Conservation (phyloP, 148 eudicot genomes). For the Chenopodium suecicum region DNA sequence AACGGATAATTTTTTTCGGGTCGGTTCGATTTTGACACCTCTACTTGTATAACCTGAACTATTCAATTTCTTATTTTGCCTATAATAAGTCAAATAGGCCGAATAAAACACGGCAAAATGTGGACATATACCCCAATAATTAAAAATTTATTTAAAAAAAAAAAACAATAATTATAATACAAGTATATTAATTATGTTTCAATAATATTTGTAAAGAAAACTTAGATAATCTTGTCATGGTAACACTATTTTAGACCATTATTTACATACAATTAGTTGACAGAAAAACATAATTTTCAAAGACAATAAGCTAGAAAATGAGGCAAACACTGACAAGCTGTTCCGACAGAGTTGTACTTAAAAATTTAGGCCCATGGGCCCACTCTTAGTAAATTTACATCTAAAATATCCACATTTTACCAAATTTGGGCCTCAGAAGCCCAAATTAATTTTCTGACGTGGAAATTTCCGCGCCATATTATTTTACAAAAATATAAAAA, state of each 20-base stretch:
- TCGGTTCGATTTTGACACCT: too few species aligned
- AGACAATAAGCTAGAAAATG: neutral
- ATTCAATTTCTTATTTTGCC: too few species aligned
- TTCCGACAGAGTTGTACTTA: slow-evolving; percentile 22
- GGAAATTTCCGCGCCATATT: slow-evolving; percentile 27
- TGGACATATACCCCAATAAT: too few species aligned
- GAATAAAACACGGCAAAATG: too few species aligned
- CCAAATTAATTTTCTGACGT: slow-evolving; percentile 25
- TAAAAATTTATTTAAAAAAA: too few species aligned
- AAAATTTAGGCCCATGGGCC: slow-evolving; percentile 31
- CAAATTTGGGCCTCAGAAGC: slow-evolving; percentile 27
- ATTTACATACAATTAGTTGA: neutral
- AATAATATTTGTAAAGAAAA: too few species aligned
- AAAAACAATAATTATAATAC: too few species aligned
- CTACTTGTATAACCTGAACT: too few species aligned
- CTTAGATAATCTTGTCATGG: neutral
- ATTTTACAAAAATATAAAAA: too few species aligned
- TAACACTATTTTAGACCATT: neutral
- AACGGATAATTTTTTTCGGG: too few species aligned
- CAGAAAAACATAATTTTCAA: slow-evolving; percentile 16
- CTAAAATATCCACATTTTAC: neutral
- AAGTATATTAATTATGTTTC: too few species aligned
- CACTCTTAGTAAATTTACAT: slow-evolving; percentile 14
- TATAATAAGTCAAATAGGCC: too few species aligned
- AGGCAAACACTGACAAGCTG: slow-evolving; percentile 19